Percentiles rank a stretch among this genome's conserved stretches.
Evolutionary conservation across 805 yeast genomes (phyloP).

Genomic region (Sugiyamaella chiloensis): DNA sequence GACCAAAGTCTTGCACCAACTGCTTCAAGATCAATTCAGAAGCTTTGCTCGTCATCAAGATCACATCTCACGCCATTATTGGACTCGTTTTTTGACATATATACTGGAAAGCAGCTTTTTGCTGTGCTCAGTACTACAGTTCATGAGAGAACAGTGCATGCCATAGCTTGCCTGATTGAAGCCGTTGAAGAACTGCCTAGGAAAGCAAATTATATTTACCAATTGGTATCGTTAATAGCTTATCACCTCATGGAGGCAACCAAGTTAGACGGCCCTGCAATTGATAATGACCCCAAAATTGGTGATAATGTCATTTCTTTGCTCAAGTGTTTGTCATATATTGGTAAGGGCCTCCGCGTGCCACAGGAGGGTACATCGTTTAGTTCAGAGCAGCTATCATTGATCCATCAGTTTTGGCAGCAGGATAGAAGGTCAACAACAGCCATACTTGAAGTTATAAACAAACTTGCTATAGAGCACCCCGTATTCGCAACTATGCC

Average conservation of each 20-base stretch:
- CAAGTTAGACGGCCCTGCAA: slow-evolving; percentile 24
- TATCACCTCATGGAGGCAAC: slow-evolving; percentile 11
- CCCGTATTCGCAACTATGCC: slow-evolving; percentile 12
- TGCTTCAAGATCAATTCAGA: slow-evolving; percentile 56
- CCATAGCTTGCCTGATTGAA: slow-evolving; percentile 33
- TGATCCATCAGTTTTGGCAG: slow-evolving; percentile 25
- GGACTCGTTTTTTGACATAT: slow-evolving; percentile 30
- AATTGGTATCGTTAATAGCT: slow-evolving; percentile 30
- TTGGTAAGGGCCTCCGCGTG: slow-evolving; percentile 65
- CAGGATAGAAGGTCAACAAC: slow-evolving; percentile 37
- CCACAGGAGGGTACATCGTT: slow-evolving; percentile 47
- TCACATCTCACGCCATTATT: slow-evolving; percentile 24
- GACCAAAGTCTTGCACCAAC: slow-evolving; percentile 33
- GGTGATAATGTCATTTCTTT: slow-evolving; percentile 48
- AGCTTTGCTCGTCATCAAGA: slow-evolving; percentile 37
- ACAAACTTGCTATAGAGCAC: slow-evolving; percentile 42
- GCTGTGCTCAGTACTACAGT: slow-evolving; percentile 23
- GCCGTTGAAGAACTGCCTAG: slow-evolving; percentile 24
- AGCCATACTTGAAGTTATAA: slow-evolving; percentile 41
- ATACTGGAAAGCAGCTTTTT: slow-evolving; percentile 22
- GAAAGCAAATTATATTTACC: slow-evolving; percentile 35
- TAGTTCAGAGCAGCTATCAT: slow-evolving; percentile 29
- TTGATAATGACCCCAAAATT: slow-evolving; percentile 9
- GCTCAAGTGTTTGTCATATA: slow-evolving; percentile 59
- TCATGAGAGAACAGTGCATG: slow-evolving; percentile 33